Evolutionary conservation across 164 flowering plant genomes (phyloP).

Genomic region (Magnolia kwangsiensis): DNA sequence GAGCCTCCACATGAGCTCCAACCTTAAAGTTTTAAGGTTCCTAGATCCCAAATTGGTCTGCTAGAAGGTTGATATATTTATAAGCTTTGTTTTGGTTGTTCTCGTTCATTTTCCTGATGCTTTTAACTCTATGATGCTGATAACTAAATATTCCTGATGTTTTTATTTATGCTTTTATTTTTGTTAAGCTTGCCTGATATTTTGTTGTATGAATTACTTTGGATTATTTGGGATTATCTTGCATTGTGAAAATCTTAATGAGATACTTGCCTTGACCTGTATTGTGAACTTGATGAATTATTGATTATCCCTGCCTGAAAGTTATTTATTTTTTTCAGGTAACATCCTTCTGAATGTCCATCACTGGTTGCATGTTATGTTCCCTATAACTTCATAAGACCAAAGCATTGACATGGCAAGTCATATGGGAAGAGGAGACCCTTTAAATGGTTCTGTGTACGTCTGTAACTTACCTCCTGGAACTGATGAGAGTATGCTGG

Average conservation of each 20-base stretch:
- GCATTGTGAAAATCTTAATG: background rate
- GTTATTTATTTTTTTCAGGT: background rate
- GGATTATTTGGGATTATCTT: background rate
- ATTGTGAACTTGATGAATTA: background rate
- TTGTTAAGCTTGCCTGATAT: no score
- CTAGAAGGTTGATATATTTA: no score
- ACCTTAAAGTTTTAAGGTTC: no score
- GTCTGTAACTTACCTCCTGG: constrained; percentile 92
- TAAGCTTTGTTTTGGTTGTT: no score
- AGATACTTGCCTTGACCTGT: background rate
- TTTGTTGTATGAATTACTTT: background rate
- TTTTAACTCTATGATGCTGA: no score
- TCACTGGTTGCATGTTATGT: background rate
- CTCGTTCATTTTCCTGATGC: no score
- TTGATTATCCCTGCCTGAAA: background rate
- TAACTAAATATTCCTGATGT: no score
- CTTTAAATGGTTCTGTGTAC: constrained; percentile 78
- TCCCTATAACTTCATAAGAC: background rate
- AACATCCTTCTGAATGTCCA: background rate
- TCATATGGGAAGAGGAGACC: constrained; percentile 50
- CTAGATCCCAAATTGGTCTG: no score
- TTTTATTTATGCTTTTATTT: no score
- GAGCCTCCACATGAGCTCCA: no score
- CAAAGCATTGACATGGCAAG: constrained; percentile 45
- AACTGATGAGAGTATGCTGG: constrained; percentile 87